Conservation (phyloP, 148 eudicot species). For the Camellia japonica region DNA sequence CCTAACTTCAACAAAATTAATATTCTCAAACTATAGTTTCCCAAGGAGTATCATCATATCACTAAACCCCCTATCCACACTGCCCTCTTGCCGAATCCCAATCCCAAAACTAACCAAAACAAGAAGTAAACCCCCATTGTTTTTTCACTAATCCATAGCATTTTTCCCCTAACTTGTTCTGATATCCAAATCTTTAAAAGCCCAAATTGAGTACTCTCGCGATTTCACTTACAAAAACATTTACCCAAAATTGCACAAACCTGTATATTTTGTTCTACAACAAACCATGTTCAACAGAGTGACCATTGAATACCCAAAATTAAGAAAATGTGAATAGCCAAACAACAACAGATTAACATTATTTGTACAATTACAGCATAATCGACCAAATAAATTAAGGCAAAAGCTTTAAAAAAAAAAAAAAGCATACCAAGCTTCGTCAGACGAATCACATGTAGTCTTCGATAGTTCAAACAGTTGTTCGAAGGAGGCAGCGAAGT, state of each 20-base stretch:
- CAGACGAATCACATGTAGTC: slow-evolving; percentile 47
- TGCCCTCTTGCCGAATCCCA: neutral
- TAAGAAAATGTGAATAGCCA: neutral
- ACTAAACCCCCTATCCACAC: neutral
- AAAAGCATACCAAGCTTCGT: slow-evolving; percentile 62
- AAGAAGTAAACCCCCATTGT: neutral
- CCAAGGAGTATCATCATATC: neutral
- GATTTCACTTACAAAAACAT: neutral
- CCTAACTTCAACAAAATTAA: neutral
- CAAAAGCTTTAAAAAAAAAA: neutral
- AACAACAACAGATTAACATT: neutral
- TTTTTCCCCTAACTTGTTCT: neutral
- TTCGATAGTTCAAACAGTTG: slow-evolving; percentile 43
- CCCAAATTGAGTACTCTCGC: neutral
- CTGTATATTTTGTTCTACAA: neutral
- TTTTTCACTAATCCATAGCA: neutral
- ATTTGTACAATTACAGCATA: neutral
- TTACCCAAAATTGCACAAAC: neutral
- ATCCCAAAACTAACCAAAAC: no score
- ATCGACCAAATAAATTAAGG: neutral
- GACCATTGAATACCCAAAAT: neutral
- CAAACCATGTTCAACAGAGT: neutral
- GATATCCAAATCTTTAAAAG: neutral
- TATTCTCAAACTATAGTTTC: neutral
- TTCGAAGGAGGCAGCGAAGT: slow-evolving; percentile 52